Conservation (phyloP, 2,329 filamentous ascomycete genomes). For the Helotiales sp. region DNA sequence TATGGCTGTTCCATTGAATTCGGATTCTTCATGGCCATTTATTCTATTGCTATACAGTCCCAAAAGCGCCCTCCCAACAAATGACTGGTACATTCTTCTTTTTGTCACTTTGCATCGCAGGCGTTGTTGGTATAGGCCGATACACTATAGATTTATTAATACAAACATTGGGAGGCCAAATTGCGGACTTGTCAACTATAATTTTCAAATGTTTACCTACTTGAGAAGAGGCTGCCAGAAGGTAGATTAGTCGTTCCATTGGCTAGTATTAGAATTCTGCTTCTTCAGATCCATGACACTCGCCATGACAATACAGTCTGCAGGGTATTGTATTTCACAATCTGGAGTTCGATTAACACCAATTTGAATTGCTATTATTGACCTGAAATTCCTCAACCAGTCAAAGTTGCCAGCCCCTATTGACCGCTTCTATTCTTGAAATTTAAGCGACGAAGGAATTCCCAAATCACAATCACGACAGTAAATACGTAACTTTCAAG, state of each 20-base stretch:
- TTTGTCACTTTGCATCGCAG: conserved; percentile 10
- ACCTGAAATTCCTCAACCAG: background rate
- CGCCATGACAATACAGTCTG: background rate
- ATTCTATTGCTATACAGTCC: conserved; percentile 18
- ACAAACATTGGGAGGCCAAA: background rate
- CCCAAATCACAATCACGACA: background rate
- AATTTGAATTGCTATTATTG: background rate
- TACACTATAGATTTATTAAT: background rate
- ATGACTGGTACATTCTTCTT: conserved; percentile 6
- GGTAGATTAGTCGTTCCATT: background rate
- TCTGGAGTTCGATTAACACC: no score
- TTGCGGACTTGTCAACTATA: background rate
- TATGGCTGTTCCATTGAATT: conserved; percentile 33
- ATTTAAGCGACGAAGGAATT: background rate
- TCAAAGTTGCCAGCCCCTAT: background rate
- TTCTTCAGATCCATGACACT: background rate
- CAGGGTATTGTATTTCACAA: no score
- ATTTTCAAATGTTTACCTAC: background rate
- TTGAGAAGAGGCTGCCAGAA: background rate
- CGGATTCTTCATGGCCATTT: conserved; percentile 21
- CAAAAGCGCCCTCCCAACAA: conserved; percentile 19
- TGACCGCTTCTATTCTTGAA: background rate
- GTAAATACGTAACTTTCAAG: no score
- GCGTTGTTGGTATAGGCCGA: background rate
- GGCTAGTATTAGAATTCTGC: background rate